Conservation (phyloP, 2,329 filamentous ascomycete genomes). For the Pyricularia grisea region DNA sequence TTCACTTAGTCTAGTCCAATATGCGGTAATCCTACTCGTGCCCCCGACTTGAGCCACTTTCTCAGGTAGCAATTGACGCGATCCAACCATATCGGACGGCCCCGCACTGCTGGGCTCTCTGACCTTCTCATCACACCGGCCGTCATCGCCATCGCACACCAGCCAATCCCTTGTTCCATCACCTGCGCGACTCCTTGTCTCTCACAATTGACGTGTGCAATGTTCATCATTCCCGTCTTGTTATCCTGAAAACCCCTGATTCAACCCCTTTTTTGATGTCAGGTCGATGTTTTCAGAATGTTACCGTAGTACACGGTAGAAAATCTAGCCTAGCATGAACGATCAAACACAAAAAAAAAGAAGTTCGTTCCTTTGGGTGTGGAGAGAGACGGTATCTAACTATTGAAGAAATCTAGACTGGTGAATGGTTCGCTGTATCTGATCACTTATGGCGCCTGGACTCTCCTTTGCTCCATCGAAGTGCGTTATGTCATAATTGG, state of each 20-base stretch:
- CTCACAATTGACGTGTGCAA: not conserved
- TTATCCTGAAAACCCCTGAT: not conserved
- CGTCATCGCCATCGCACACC: not conserved
- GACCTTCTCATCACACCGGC: not conserved
- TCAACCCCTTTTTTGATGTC: not conserved
- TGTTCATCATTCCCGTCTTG: not conserved
- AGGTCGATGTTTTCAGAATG: not conserved
- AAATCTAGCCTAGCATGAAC: not conserved
- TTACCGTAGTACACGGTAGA: not conserved
- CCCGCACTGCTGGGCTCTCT: not conserved
- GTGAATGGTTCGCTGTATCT: not conserved
- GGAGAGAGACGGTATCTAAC: too few relatives aligned
- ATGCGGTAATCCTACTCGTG: too few relatives aligned
- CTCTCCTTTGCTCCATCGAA: conserved; percentile 1
- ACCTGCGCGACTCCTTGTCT: not conserved
- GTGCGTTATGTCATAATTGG: conserved; percentile 3
- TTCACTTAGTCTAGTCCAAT: too few relatives aligned
- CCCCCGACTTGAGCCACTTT: not conserved
- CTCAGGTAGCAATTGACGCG: not conserved
- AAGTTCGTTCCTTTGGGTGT: not conserved
- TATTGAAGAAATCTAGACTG: not conserved
- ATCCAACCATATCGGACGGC: not conserved
- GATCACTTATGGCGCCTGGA: not conserved
- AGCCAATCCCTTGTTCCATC: not conserved
- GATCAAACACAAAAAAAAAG: not conserved